A percentile compares a stretch with the other conserved stretches of the same genome.
phyloP scores from a whole-genome alignment of 768 basidiomycete species.

The Jaapia argillacea region DNA sequence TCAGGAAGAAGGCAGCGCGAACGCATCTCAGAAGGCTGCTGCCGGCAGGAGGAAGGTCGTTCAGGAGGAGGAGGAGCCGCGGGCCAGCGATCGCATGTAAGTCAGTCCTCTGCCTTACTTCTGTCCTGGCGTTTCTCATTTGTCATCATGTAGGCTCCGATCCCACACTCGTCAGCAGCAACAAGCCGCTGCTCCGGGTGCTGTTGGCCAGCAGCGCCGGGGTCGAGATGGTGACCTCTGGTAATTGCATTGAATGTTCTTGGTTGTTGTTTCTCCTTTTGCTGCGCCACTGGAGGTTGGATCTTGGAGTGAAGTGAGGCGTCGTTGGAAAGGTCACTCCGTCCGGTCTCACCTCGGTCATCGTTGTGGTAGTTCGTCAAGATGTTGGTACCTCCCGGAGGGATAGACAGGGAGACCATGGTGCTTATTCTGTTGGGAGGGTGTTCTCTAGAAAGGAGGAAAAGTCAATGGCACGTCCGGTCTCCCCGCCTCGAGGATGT shows the following conservation, averaged over 20 bases:
- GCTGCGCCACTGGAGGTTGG: no score
- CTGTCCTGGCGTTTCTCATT: conserved; percentile 6
- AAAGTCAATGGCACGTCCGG: conserved; percentile 3
- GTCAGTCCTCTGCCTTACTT: conserved; percentile 21
- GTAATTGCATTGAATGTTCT: conserved; percentile 27
- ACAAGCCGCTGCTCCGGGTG: conserved; percentile 34
- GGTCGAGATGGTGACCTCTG: conserved; percentile 38
- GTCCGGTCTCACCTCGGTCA: no score
- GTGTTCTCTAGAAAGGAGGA: no score
- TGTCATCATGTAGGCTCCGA: conserved; percentile 49
- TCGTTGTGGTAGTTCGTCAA: no score
- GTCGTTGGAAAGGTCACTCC: no score
- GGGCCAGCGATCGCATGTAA: conserved; percentile 76
- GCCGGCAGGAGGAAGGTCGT: conserved; percentile 70
- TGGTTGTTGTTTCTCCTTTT: no score
- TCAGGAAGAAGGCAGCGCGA: conserved; percentile 53
- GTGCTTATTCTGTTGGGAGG: no score
- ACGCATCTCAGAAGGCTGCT: conserved; percentile 51
- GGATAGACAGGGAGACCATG: no score
- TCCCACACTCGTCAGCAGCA: conserved; percentile 83
- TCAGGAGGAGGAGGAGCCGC: conserved; percentile 79
- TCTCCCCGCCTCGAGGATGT: neutral
- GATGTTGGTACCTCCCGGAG: no score
- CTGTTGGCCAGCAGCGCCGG: conserved; percentile 35
- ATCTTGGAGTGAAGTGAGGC: no score